phyloP scores from a whole-genome alignment of 140 eudicot species.

The Senecio squalidus region DNA sequence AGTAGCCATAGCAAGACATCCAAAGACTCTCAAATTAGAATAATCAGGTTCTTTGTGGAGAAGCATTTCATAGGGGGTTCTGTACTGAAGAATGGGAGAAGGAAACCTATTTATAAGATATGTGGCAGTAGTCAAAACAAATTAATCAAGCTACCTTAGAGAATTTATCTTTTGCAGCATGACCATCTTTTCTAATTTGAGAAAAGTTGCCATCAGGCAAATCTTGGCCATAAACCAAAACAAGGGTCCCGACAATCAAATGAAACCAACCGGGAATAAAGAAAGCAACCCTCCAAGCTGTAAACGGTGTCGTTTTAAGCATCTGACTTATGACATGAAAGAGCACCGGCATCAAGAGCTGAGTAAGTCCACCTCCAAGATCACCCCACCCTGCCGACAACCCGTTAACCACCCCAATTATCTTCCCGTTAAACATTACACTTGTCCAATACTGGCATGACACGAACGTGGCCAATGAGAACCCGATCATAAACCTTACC shows the following conservation, averaged over 20 bases:
- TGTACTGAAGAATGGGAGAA: too few relatives aligned
- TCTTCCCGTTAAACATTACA: constrained; percentile 59
- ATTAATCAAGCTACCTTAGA: not conserved
- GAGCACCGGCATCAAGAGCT: constrained; percentile 62
- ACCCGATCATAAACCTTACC: constrained; percentile 76
- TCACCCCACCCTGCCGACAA: constrained; percentile 81
- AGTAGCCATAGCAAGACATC: too few relatives aligned
- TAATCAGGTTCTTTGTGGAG: too few relatives aligned
- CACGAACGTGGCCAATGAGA: constrained; percentile 78
- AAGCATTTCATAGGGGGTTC: too few relatives aligned
- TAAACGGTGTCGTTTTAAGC: constrained; percentile 51
- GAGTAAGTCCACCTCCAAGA: constrained; percentile 70
- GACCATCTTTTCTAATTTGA: constrained; percentile 51
- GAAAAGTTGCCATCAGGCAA: constrained; percentile 79
- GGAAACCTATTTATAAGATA: too few relatives aligned
- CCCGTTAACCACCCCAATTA: constrained; percentile 69
- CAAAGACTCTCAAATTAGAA: too few relatives aligned
- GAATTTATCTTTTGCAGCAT: constrained; percentile 44
- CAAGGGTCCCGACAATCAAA: constrained; percentile 44
- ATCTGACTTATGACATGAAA: constrained; percentile 26
- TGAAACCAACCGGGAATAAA: constrained; percentile 65
- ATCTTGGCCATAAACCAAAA: constrained; percentile 59
- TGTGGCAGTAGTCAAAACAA: too few relatives aligned
- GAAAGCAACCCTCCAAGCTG: constrained; percentile 81
- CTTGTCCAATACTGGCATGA: constrained; percentile 87